Base-by-base conservation (phyloP, 108 stramenopile species). In the Cylindrotheca fusiformis region DNA sequence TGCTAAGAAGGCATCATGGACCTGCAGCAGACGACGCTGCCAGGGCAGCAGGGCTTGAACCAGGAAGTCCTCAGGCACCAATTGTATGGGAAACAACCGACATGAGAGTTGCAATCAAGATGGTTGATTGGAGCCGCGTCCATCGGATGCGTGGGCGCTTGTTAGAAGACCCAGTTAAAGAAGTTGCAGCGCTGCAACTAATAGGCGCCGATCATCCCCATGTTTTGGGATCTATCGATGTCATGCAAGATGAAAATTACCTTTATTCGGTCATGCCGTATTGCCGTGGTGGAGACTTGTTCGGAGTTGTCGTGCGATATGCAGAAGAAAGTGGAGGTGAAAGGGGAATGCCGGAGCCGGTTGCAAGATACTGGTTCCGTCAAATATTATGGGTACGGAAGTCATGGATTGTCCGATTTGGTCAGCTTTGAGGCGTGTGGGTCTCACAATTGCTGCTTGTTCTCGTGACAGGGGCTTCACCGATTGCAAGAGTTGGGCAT, bases 81-180 rank as follows among this genome's bases (percentile, higher is more conserved):
- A 77, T 90, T 26, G 89, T 94, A 20, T 94, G 92, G 92, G 89
- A 94, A 81, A 90, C 87, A 28, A 84, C 86, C 8, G 74, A 63
- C 29, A 55, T 64, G 21, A 69, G 65, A 48, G 95, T 90, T 23
- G 95, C 95, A 4, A 88, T 96, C n/a, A 96, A 96, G 76, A 89
- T 90, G 79, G 74, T 96, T 4, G 85, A 89, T 65, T 95, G 94
- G 94, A 71, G 74, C 14, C 72, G 77, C 26, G 87, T 95, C 2
- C 86, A 90, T 62, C 83, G 72, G 26, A 80, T 80, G 77, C 62
- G 92, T 23, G 91, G 94, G 28, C 50, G 84, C 18, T 59, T 90
- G 24, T 64, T 92, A 48, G 96, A 97, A 80, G 91, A 96, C 48
- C 95, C 95, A 0, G 65, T 93, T 56, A 94, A 96, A 72, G 95